phyloP scores from a whole-genome alignment of 371 early-diverging fungal species.

The Apophysomyces variabilis region DNA sequence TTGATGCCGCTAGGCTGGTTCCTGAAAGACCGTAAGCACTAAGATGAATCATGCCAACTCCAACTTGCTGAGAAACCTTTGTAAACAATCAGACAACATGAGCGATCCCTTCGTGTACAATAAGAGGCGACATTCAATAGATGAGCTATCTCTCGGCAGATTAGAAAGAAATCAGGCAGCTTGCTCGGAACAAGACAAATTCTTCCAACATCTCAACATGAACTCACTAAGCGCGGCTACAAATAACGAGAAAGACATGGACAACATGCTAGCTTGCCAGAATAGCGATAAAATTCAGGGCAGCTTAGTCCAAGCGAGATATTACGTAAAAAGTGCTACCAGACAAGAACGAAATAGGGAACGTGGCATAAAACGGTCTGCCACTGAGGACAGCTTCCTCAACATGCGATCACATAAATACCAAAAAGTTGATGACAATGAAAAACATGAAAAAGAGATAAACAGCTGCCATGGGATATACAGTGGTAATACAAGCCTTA shows the following conservation, averaged over 20 bases:
- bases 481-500: background rate
- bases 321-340: background rate
- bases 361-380: background rate
- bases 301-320: background rate
- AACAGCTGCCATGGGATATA: background rate
- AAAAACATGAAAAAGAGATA: background rate
- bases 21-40: background rate
- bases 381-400: background rate
- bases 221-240: too few species aligned
- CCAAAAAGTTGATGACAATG: background rate
- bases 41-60: background rate
- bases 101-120: background rate
- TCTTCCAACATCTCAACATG: too few species aligned
- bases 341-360: background rate
- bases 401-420: background rate
- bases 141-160: background rate
- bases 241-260: too few species aligned
- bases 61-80: background rate
- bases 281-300: background rate
- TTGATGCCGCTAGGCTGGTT: slow-evolving; percentile 1
- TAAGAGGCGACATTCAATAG: background rate
- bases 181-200: too few species aligned
- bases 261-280: too few species aligned
- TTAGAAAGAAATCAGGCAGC: background rate
- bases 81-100: background rate